A percentile compares a stretch with the other conserved stretches of the same genome.
Conservation (phyloP, 306 rosid species). For the Rosa rugosa region DNA sequence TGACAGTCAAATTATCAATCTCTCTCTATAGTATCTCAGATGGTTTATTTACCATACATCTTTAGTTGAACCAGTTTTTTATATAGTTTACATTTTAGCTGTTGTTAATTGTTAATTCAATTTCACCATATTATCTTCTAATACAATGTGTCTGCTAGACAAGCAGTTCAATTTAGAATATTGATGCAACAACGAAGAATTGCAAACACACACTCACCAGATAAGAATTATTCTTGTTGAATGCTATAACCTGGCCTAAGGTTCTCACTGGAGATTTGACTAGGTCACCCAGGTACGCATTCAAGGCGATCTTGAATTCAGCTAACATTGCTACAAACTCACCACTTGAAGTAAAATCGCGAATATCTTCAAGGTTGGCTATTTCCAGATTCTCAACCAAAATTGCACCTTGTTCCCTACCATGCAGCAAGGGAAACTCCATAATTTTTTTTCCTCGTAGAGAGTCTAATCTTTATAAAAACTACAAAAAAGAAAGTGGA, state of each 20-base stretch:
- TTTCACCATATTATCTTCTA: not conserved
- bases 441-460: not conserved
- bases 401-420: slow-evolving; percentile 62
- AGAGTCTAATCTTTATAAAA: too few relatives aligned
- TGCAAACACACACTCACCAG: slow-evolving; percentile 25
- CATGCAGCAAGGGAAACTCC: slow-evolving; percentile 3
- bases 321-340: slow-evolving; percentile 36
- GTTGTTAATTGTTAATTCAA: not conserved
- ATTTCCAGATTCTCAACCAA: slow-evolving; percentile 63
- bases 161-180: not conserved
- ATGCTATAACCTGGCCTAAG: slow-evolving; percentile 51
- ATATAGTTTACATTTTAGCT: not conserved
- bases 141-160: not conserved
- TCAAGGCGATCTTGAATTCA: slow-evolving; percentile 55
- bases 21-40: not conserved
- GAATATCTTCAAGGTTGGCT: slow-evolving; percentile 23
- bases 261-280: slow-evolving; percentile 47
- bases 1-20: not conserved
- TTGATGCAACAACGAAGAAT: not conserved
- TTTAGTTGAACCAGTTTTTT: not conserved
- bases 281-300: slow-evolving; percentile 44
- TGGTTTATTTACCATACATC: not conserved
- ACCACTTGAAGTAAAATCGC: slow-evolving; percentile 24
- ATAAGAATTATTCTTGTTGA: slow-evolving; percentile 42
- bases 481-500: not conserved